Evolutionary conservation across 768 basidiomycete species (phyloP), one percentile per base, ranked within the genome.

Genomic region (Pleurotus sapidus): DNA sequence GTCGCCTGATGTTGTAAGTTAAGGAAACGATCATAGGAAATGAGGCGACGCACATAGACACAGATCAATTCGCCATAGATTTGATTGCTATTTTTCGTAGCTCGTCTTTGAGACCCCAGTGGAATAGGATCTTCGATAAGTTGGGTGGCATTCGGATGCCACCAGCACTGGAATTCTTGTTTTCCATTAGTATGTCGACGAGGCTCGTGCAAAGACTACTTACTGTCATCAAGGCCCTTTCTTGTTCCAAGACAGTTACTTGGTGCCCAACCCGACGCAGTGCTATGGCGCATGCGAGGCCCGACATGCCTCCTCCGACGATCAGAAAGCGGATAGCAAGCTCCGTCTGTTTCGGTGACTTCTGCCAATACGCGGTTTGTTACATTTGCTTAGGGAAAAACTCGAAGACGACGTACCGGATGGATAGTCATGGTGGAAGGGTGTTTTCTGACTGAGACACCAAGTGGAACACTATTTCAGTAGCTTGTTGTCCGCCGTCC

Each of bases 251-350:
- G 3, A 87, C 78, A 1, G 74, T 64, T 1, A 84, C 84, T 38
- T 72, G 68, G 64, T 87, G 86, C 4, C 86, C 86, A 15, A 77
- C 76, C 56, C 79, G 73, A 49, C 75, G 70, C 14, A 87, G 70
- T 3, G 80, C 78, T 58, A 80, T 72, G 0, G 85, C 86, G 57
- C 77, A 77, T 2, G 83, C 71, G 20, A 85, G 69, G 5, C 86
- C 86, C 5, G 80, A 72, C 17, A 86, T 68, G 4, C 82, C 78
- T 56, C 68, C 76, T 11, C 77, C 77, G 39, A 78, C 60, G 42
- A 78, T 63, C 3, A 76, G 20, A 49, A 75, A 74, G 14, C 69
- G 61, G 20, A 77, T 70, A 8, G 65, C 39, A 15, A 70, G 66
- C 17, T 39, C 47, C 40, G 67, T 60, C 56, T 66, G 67, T 38